Percentiles rank a stretch among this genome's conserved stretches.
Evolutionary conservation across 139 green algal genomes (phyloP).

Genomic region (Eudorina sp.): DNA sequence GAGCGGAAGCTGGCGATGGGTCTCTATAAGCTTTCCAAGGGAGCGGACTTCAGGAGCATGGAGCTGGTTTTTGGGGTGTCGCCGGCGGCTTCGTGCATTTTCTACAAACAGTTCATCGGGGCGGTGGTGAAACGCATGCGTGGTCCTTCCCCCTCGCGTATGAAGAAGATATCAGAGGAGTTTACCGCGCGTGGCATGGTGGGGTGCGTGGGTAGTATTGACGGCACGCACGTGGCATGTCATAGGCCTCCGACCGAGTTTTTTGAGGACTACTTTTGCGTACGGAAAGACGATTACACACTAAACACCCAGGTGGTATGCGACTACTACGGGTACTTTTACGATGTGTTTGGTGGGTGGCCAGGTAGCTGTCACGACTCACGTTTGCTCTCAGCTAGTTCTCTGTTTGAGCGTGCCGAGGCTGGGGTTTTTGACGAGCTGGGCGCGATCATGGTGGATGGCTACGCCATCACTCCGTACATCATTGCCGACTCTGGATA

Average conservation of each 20-base stretch:
- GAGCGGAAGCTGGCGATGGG: too few relatives aligned
- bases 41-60: too few relatives aligned
- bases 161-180: background rate
- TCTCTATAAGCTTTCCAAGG: too few relatives aligned
- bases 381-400: background rate
- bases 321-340: constrained; percentile 6
- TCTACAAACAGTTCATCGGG: background rate
- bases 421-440: background rate
- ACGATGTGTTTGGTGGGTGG: background rate
- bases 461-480: background rate
- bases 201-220: background rate
- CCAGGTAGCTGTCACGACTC: background rate
- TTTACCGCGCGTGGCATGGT: background rate
- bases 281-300: constrained; percentile 4
- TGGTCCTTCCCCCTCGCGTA: too few relatives aligned
- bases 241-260: background rate
- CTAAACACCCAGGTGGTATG: constrained; percentile 9
- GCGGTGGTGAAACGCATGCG: background rate
- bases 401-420: background rate
- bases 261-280: background rate
- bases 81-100: too few relatives aligned
- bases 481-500: background rate
- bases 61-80: too few relatives aligned
- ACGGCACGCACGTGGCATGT: background rate
- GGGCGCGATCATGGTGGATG: background rate